Evolutionary conservation across 106 monocot species (phyloP).

Genomic region (Posidonia australis): DNA sequence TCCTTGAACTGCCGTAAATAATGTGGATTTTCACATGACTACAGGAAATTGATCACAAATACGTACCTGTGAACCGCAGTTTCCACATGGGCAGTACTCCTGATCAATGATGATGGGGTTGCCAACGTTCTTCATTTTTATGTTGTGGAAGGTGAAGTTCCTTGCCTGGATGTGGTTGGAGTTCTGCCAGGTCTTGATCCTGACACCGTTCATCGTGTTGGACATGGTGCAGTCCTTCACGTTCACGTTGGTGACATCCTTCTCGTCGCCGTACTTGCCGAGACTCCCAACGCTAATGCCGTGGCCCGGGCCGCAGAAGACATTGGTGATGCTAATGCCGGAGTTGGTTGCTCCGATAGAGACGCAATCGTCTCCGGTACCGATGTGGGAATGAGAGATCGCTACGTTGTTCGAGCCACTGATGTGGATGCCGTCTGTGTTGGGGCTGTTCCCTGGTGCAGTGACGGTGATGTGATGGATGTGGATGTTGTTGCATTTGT

Average conservation of each 20-base stretch:
- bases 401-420: too few species aligned
- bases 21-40: too few species aligned
- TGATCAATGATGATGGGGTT: constrained; percentile 23
- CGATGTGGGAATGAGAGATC: too few species aligned
- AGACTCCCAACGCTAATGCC: constrained; percentile 34
- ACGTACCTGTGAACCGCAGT: constrained; percentile 1
- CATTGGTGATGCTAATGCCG: constrained; percentile 12
- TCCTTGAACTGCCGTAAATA: too few species aligned
- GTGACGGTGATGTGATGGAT: too few species aligned
- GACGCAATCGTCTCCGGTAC: too few species aligned
- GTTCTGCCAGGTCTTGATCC: constrained; percentile 20
- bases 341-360: constrained; percentile 19
- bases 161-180: neutral
- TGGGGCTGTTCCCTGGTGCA: too few species aligned
- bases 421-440: too few species aligned
- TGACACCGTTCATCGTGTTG: constrained; percentile 12
- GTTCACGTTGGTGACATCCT: constrained; percentile 6
- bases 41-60: neutral
- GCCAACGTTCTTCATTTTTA: constrained; percentile 7
- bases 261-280: constrained; percentile 6
- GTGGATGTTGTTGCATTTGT: too few species aligned
- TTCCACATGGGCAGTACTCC: constrained; percentile 16
- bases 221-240: constrained; percentile 11
- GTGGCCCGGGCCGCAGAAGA: constrained; percentile 38
- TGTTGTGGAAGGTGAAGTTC: constrained; percentile 14